Evolutionary conservation across 2,329 filamentous ascomycete genomes (phyloP).

Genomic region (Aspergillus unguis): DNA sequence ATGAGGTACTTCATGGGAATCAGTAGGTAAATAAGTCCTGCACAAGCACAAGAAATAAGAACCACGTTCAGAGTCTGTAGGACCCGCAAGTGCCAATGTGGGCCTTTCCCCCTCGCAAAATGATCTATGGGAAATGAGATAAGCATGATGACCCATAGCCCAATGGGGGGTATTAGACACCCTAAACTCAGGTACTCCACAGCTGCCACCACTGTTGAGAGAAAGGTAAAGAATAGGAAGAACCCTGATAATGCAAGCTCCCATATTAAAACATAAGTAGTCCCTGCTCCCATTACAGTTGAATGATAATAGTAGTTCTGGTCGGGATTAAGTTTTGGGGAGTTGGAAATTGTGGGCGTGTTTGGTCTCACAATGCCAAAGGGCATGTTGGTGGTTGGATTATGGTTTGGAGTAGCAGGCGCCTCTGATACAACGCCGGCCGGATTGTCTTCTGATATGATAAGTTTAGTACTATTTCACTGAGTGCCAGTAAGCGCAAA

Average conservation of each 20-base stretch:
- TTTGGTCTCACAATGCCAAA: background rate
- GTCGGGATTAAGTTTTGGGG: background rate
- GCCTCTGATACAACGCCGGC: background rate
- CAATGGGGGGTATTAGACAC: background rate
- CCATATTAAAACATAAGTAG: background rate
- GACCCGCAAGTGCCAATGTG: background rate
- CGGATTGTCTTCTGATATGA: background rate
- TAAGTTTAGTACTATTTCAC: no score
- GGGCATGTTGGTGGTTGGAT: background rate
- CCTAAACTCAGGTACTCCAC: background rate
- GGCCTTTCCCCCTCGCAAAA: background rate
- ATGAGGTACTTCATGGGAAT: no score
- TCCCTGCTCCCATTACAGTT: background rate
- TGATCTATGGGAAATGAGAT: background rate
- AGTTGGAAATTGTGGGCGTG: background rate
- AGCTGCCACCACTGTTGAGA: background rate
- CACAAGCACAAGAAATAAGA: background rate
- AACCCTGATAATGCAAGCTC: background rate
- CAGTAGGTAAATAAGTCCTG: background rate
- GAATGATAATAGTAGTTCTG: background rate
- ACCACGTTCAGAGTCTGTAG: background rate
- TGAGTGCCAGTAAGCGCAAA: background rate
- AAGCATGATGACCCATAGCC: background rate
- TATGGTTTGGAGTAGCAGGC: background rate
- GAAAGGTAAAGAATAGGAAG: background rate